Evolutionary conservation across 805 yeast genomes (phyloP), one percentile per base, ranked within the genome.

Genomic region (Candida silvatica): DNA sequence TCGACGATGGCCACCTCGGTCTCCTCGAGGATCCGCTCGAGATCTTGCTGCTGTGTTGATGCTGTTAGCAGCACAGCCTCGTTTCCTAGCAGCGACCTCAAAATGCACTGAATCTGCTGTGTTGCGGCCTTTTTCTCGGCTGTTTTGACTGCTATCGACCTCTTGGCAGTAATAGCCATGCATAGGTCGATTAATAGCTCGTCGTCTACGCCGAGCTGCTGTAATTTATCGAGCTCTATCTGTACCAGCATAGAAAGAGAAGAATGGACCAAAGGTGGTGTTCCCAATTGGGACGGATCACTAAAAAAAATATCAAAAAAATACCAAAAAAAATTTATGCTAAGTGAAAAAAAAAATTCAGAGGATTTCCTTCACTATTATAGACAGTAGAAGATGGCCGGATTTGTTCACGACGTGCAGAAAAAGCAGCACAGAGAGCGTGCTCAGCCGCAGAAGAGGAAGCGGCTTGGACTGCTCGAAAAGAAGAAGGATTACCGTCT

Each of bases 351-450:
- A 30, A 30, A 25, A 32, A 32, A 4, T 25, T 32, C 3, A 14
- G 14, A 26, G 14, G 14, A 12, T 7, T 9, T 12, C 29, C 14
- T 7, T 14, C n/a, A 9, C 6, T 26, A 23, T 9, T 23, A 12
- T 26, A 26, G 16, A 20, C 32, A 17, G 5, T 12, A 14, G 8
- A 31, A 31, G 2, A 84, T 84, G 94, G 81, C 81, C 24, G 81
- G 80, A 44, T 62, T 82, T 23, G 90, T 82, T 9, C 97, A 88
- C 56, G 83, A 86, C 52, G 79, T 90, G 8, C 97, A 90, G 59
- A 92, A 94, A 66, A 92, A 86, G 53, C 97, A 92, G 65, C 98
- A 92, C 52, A 67, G 87, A 39, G 98, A 92, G 64, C 75, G 98
- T 50, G 73, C 95, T 5, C 98, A 92, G 60, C 82, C 90, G 1